A percentile compares a stretch with the other conserved stretches of the same genome.
phyloP scores from a whole-genome alignment of 2,329 filamentous ascomycete species.

The Cryphonectria nitschkei region DNA sequence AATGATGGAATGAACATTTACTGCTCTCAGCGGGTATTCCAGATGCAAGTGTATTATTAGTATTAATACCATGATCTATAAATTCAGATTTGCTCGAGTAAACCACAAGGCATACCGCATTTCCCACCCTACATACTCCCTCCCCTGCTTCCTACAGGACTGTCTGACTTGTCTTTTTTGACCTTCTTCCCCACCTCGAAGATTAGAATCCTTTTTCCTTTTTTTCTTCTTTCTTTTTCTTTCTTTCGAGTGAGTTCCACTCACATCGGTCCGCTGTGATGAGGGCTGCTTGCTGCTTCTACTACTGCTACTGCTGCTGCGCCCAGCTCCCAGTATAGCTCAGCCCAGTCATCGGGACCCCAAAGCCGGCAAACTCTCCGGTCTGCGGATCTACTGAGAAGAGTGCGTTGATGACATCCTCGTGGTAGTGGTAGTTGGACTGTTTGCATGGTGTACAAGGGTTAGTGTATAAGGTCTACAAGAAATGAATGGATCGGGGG shows the following conservation, averaged over 20 bases:
- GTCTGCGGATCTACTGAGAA: conserved; percentile 36
- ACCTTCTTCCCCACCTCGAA: background rate
- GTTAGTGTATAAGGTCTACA: background rate
- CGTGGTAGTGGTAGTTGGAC: conserved; percentile 14
- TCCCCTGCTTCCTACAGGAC: background rate
- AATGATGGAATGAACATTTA: conserved; percentile 7
- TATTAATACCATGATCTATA: background rate
- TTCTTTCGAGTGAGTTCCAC: background rate
- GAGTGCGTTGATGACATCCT: conserved; percentile 32
- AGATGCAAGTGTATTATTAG: background rate
- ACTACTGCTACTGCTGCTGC: background rate
- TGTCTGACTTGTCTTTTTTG: background rate
- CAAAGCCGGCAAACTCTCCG: conserved; percentile 32
- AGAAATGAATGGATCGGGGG: background rate
- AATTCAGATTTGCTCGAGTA: background rate
- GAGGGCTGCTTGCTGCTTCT: background rate
- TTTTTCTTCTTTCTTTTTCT: too few species aligned
- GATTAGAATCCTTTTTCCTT: too few species aligned
- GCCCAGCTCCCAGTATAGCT: conserved; percentile 10
- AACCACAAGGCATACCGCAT: background rate
- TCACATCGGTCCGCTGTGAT: conserved; percentile 9
- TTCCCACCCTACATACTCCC: background rate
- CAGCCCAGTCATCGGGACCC: conserved; percentile 12
- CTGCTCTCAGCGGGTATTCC: background rate
- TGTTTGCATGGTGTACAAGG: background rate